phyloP scores from a whole-genome alignment of 2,329 filamentous ascomycete genomes.

The Penicillium sclerotiorum region DNA sequence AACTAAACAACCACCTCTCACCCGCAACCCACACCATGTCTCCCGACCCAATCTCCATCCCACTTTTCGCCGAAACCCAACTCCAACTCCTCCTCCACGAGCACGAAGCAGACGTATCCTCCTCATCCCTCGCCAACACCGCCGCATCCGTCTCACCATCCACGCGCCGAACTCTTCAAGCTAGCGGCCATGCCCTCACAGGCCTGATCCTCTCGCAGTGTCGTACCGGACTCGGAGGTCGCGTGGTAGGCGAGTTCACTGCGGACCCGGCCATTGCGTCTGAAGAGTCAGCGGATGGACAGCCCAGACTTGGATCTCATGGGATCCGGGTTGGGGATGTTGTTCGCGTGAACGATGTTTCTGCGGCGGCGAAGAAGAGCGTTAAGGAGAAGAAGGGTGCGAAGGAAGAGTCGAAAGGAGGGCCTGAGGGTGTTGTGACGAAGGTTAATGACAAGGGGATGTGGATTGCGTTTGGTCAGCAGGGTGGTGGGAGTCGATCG shows the following conservation, averaged over 20 bases:
- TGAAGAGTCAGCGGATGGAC: conserved; percentile 39
- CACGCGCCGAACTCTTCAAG: conserved; percentile 47
- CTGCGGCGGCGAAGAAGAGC: conserved; percentile 26
- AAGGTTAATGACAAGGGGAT: conserved; percentile 46
- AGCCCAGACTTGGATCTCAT: conserved; percentile 46
- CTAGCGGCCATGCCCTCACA: conserved; percentile 44
- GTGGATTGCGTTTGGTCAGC: conserved; percentile 49
- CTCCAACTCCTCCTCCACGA: conserved; percentile 46
- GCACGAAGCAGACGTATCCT: conserved; percentile 48
- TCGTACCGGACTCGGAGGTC: conserved; percentile 88
- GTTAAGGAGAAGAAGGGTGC: conserved; percentile 39
- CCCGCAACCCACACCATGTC: conserved; percentile 13
- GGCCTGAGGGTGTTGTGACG: conserved; percentile 51
- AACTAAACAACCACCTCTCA: neutral
- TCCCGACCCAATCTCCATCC: conserved; percentile 36
- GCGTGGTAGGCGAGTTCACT: conserved; percentile 79
- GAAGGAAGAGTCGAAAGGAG: conserved; percentile 32
- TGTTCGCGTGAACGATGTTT: conserved; percentile 46
- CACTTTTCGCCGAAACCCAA: conserved; percentile 47
- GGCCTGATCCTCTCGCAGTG: conserved; percentile 69
- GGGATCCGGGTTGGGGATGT: conserved; percentile 53
- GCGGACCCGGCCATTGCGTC: conserved; percentile 68
- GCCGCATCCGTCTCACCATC: conserved; percentile 44
- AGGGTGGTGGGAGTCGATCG: conserved; percentile 35
- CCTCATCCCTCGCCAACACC: conserved; percentile 45